These are phyloP conservation scores for Globisporangium sylvaticum DNA, from an alignment of 352 stramenopile species.

Conservation along the genomic window DNA sequence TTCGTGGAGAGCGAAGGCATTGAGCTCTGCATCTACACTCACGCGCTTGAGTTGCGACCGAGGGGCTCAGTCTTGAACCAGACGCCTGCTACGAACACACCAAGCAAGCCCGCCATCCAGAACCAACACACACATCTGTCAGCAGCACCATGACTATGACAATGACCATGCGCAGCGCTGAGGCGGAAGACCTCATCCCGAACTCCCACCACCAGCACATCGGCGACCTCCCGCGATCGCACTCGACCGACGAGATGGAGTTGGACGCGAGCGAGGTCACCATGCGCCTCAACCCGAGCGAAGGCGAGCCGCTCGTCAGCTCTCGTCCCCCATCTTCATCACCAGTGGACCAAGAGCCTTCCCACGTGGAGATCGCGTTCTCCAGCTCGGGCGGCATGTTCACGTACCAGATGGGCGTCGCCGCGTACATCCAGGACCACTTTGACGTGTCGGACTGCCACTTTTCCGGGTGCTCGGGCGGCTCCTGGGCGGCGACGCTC, in stretches of 20 bases:
- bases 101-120: background rate
- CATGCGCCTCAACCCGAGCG: conserved; percentile 1
- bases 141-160: background rate
- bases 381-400: conserved; percentile 64
- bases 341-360: background rate
- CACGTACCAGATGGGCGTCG: conserved; percentile 72
- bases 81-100: background rate
- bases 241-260: background rate
- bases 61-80: conserved; percentile 6
- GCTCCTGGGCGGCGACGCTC: conserved; percentile 36
- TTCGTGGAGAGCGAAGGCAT: background rate
- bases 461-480: conserved; percentile 39
- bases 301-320: background rate
- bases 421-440: conserved; percentile 64
- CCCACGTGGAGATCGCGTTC: conserved; percentile 60
- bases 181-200: conserved; percentile 2
- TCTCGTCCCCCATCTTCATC: background rate
- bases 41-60: background rate
- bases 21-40: background rate
- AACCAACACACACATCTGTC: background rate
- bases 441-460: conserved; percentile 42
- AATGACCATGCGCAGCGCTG: background rate
- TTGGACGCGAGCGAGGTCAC: conserved; percentile 3
- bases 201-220: background rate
- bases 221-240: background rate